Base-by-base conservation (phyloP, 768 basidiomycete species). In the Lentinula edodes region DNA sequence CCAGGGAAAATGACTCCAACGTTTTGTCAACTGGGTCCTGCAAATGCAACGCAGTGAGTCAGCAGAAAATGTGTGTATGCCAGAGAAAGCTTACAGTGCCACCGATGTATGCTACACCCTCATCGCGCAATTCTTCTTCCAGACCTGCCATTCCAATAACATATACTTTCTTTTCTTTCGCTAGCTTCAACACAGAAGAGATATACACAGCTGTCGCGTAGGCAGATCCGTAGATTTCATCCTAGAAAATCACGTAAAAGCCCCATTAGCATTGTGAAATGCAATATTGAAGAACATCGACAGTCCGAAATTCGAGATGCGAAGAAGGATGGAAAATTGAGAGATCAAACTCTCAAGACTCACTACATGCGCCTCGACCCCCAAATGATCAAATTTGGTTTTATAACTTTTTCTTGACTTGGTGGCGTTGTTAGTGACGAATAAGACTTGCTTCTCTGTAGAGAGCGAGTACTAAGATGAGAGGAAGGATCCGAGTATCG, bases 361-460 rank as follows among this genome's bases (percentile, higher is more conserved):
- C 74, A 97, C 96, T 68, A 90, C 88, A 70, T 87, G 80, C 38
- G 87, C 93, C 70, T 93, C 80, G 39, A 98, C 81, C 43, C 91
- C 94, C 57, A 98, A 83, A 68, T 86, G 80, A 74, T 98, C 93
- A 71, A 99, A 97, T 74, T 95, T 96, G 50, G 75, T 76, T 79
- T 93, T 95, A 83, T 95, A 95, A 71, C 76, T 87, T 71, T 76
- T 84, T 64, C 97, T 79, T 5, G 94, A 96, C 76, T 98, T 96
- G 60, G 89, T 92, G 51, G 96, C 95, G 71, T 98, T 99, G 76
- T 99, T 99, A 16, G 95, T 98, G 55, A 97, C 95, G 69, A 98
- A 98, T 9, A 98, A 75, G 36, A 97, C 76, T 62, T 84, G 81
- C 80, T 93, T 98, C 70, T 81, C 93, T 93, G 72, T 15, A 36